phyloP scores from a whole-genome alignment of 2,329 filamentous ascomycete genomes.

The Phialophora chinensis region DNA sequence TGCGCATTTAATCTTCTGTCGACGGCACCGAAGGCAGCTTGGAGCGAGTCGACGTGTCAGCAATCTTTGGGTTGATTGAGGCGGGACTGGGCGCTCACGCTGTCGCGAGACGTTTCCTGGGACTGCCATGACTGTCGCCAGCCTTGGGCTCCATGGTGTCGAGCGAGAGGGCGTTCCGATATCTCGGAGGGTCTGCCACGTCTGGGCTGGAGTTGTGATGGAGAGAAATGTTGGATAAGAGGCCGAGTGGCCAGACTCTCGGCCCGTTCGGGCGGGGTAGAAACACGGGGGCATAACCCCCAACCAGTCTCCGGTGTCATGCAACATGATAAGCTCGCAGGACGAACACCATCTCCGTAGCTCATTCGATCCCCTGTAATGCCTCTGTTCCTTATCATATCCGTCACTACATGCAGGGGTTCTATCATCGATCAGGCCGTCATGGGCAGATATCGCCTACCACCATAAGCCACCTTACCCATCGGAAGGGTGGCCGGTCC shows the following conservation, averaged over 20 bases:
- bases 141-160: not conserved
- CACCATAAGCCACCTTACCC: not conserved
- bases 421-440: not conserved
- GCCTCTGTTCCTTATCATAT: not conserved
- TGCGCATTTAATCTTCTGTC: conserved; percentile 55
- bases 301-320: no score
- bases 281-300: no score
- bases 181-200: not conserved
- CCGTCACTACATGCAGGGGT: not conserved
- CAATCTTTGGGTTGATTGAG: not conserved
- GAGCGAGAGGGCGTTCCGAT: not conserved
- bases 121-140: not conserved
- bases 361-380: not conserved
- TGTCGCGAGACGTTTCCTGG: conserved; percentile 9
- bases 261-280: no score
- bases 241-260: not conserved
- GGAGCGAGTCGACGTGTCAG: not conserved
- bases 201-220: not conserved
- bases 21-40: conserved; percentile 53
- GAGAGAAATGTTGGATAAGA: not conserved
- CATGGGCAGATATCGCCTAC: not conserved
- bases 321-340: not conserved
- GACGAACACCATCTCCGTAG: not conserved
- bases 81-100: conserved; percentile 1
- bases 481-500: not conserved